Evolutionary conservation across 371 early-diverging fungal species (phyloP), one percentile per base, ranked within the genome.

Genomic region (Mortierella sp.): DNA sequence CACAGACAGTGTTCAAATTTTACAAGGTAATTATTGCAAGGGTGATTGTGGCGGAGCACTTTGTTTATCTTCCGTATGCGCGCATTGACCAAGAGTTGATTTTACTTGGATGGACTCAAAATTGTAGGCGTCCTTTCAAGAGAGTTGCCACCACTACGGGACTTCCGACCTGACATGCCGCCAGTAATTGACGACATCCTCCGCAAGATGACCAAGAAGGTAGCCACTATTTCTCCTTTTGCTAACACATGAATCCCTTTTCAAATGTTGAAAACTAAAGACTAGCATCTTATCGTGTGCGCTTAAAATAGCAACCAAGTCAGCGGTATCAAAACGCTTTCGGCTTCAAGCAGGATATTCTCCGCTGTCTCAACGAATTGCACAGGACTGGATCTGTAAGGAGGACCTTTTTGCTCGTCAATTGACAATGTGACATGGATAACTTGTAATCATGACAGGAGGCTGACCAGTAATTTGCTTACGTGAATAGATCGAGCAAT

Each of bases 291-390:
- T 38, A 27, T 10, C 1, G 21, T 60, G 35, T 71, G 0, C 12
- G 56, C 44, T 16, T 4, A 12, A 38, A 38, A 68, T 79, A 93
- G 93, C 92, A 91, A 77, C 93, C 93, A 16, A 91, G 90, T 71
- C 90, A 92, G 78, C 80, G 92, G 72, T 93, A 93, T 76, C 90
- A 90, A n/a, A 92, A 89, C 76, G 93, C 91, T n/a, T 90, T 89
- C 80, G 92, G 92, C 4, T 81, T 93, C 56, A 88, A 91, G 68
- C 90, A 92, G 76, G 93, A 93, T 84, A 80, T 93, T 35, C 88
- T 90, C 48, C 91, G 86, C 58, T 91, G 91, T 48, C 88, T 90
- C 46, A 88, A 87, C 24, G 89, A 88, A 75, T 72, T 90, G 32
- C 86, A 75, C 55, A 41, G 29, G 35, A 83, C 63, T 49, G 85